phyloP scores from a whole-genome alignment of 805 yeast genomes.

The Pichia nanzhaoensis region DNA sequence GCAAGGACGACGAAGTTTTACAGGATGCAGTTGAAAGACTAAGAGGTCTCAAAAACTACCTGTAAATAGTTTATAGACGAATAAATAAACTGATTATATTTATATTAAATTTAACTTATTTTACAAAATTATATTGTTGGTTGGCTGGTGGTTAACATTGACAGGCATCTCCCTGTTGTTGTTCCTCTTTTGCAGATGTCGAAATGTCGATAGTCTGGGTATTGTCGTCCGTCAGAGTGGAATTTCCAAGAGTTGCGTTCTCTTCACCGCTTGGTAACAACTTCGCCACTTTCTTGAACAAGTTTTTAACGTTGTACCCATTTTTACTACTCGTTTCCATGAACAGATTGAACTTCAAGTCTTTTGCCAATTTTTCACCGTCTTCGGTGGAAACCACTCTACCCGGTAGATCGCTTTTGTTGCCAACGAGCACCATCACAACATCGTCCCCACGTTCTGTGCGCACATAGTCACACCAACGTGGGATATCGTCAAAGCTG shows the following conservation, averaged over 20 bases:
- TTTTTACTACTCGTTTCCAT: slow-evolving; percentile 94
- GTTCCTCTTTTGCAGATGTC: slow-evolving; percentile 30
- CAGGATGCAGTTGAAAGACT: slow-evolving; percentile 78
- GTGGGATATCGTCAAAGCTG: slow-evolving; percentile 74
- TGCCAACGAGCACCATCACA: slow-evolving; percentile 84
- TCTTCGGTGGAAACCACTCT: slow-evolving; percentile 71
- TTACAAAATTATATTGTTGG: no score
- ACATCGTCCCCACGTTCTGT: slow-evolving; percentile 90
- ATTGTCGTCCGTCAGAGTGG: slow-evolving; percentile 7
- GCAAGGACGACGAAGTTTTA: slow-evolving; percentile 80
- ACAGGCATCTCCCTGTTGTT: slow-evolving; percentile 29
- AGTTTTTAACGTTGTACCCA: slow-evolving; percentile 84
- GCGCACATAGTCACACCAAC: slow-evolving; percentile 93
- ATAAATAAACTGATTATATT: not conserved
- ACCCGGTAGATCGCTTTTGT: slow-evolving; percentile 82
- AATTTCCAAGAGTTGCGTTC: slow-evolving; percentile 12
- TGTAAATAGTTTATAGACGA: slow-evolving; percentile 25
- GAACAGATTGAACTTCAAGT: slow-evolving; percentile 68
- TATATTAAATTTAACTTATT: not conserved
- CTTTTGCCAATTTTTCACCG: slow-evolving; percentile 70
- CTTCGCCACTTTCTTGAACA: slow-evolving; percentile 87
- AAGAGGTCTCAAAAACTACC: slow-evolving; percentile 58
- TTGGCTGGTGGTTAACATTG: slow-evolving; percentile 30
- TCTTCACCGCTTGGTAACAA: slow-evolving; percentile 72
- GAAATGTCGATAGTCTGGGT: slow-evolving; percentile 39